A percentile compares a stretch with the other conserved stretches of the same genome.
Conservation (phyloP, 306 rosid species). For the Medicago arabica region DNA sequence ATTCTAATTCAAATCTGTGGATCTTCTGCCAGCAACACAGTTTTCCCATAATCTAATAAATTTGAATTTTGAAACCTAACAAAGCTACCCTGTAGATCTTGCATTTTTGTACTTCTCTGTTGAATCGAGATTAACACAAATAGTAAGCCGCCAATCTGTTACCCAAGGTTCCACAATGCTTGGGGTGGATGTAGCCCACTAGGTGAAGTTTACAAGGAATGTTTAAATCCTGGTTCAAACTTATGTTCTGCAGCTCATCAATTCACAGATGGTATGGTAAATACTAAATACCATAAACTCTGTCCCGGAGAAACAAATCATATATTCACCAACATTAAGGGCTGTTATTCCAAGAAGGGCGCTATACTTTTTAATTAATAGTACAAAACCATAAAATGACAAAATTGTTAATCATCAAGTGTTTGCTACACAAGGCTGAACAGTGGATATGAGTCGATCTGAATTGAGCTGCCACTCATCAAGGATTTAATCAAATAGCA, state of each 20-base stretch:
- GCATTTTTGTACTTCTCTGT: conserved; percentile 26
- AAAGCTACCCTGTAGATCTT: conserved; percentile 36
- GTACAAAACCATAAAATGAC: conserved; percentile 30
- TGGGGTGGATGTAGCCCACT: conserved; percentile 17
- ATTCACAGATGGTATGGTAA: conserved; percentile 29
- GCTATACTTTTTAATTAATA: conserved; percentile 15
- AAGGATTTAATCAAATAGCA: conserved; percentile 32
- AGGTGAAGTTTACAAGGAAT: conserved; percentile 34
- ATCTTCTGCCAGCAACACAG: conserved; percentile 33
- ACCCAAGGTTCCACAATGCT: conserved; percentile 35
- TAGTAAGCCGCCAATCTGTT: conserved; percentile 5
- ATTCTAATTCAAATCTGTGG: conserved; percentile 27
- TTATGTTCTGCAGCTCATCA: conserved; percentile 34
- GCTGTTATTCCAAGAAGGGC: conserved; percentile 16
- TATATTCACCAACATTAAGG: conserved; percentile 5
- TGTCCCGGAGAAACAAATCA: conserved; percentile 36
- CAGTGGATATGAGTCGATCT: conserved; percentile 17
- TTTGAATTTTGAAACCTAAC: conserved; percentile 38
- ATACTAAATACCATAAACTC: conserved; percentile 36
- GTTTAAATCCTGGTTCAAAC: conserved; percentile 32
- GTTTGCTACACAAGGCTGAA: conserved; percentile 24
- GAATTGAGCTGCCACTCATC: conserved; percentile 22
- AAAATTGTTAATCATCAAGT: conserved; percentile 16
- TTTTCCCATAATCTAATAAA: conserved; percentile 14
- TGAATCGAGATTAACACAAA: conserved; percentile 19